Base-by-base conservation (phyloP, 116 monocot genomes). In the Phalaenopsis hybrid region DNA sequence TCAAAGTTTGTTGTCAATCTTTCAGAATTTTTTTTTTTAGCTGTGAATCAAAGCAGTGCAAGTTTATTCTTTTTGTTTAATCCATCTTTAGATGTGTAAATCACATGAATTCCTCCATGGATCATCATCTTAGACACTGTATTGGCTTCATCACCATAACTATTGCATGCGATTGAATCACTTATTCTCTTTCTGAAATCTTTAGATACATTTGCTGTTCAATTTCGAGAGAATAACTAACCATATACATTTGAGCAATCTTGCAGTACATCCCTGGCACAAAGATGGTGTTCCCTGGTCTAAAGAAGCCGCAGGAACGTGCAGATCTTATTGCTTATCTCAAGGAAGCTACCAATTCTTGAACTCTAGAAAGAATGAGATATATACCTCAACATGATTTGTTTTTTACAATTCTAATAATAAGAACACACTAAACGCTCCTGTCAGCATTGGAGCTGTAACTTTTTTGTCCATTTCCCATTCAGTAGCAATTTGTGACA, bases 211-310 rank as follows among this genome's bases (percentile, higher is more conserved):
- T 12, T 50, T 50, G 8, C 12, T 61, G 61, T 21, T 61, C 4
- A 61, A 61, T n/a, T n/a, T 17, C 21, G 2, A 63, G n/a, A 63
- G 21, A 63, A 23, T 63, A 63, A 63, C n/a, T 23, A 8, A 2
- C 9, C 4, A 23, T 1, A 16, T 4, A 55, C 3, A 15, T 55
- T 23, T 20, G 2, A 63, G 23, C 63, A 8, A 25, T 41, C 63
- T 70, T 81, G 79, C 86, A 89, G 89, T 89, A 89, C 63, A 89
- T 89, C 69, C 89, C 89, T 83, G 89, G 89, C 20, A 89, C 89
- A n/a, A 89, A 89, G 85, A 89, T 89, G 89, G 89, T 89, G 4
- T 89, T 89, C 69, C 89, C 89, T 55, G 89, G 87, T 74, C 68
- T 89, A 80, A 89, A 89, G 83, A 89, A 89, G 68, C 89, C 89